Base-by-base conservation (phyloP, 1,139 yeast genomes). In the Saccharomyces hybrid region DNA sequence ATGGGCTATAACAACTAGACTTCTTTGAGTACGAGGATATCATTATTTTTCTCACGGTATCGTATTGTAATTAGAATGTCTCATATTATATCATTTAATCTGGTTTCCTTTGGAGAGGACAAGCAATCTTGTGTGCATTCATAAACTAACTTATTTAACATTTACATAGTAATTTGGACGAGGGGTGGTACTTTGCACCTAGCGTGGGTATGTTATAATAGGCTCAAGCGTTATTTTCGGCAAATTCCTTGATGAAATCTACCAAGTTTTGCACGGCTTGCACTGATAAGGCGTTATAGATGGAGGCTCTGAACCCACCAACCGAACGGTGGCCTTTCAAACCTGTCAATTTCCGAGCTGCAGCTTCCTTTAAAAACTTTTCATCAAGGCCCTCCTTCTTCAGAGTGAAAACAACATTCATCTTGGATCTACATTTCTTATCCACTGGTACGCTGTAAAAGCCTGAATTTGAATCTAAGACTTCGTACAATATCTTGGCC, bases 241-340 rank as follows among this genome's bases (percentile, higher is more conserved):
- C 95, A 73, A 90, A 93, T 51, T 80, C 77, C 28, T 76, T 73
- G 52, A 89, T 75, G 65, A 81, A 88, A 42, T 77, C 73, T 44
- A 78, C 84, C 62, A 90, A 76, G 53, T 75, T 67, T 58, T 84
- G 76, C 28, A 85, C 86, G 62, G 93, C 83, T 50, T 78, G 77
- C 52, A 82, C 75, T 8, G 83, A 70, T 49, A 93, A 88, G 12
- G 98, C 97, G 67, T 93, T 93, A 71, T 93, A 88, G 55, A 90
- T 77, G 12, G 97, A 90, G 21, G 96, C 93, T 72, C 99, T 85
- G 74, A 91, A 86, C 44, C 99, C 99, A 50, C 98, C 98, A 50
- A 93, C 98, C 8, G 96, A 88, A 71, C 99, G 82, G 71, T 93
- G 98, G 28, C 99, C 99, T 74, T 91, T 89, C 65, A 93, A 78